A percentile compares a stretch with the other conserved stretches of the same genome.
These are phyloP conservation scores for Steccherinum ochraceum DNA, from an alignment of 768 basidiomycete species.

Conservation along the genomic window DNA sequence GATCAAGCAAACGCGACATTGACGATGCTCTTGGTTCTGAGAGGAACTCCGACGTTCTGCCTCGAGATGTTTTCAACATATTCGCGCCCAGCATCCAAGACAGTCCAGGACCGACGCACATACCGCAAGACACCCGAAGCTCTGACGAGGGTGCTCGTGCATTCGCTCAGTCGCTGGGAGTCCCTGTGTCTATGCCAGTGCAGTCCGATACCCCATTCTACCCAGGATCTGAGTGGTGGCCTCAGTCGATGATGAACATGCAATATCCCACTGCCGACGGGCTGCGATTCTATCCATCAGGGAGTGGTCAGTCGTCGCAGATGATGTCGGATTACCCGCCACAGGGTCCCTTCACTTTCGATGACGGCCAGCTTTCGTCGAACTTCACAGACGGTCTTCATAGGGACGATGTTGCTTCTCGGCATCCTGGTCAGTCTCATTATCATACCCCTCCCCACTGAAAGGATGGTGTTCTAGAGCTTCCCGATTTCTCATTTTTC, in stretches of 20 bases:
- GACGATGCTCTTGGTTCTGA: constrained; percentile 18
- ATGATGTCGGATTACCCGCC: constrained; percentile 2
- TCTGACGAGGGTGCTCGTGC: background rate
- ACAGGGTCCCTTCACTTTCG: constrained; percentile 19
- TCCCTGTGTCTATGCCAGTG: background rate
- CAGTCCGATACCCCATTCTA: constrained; percentile 12
- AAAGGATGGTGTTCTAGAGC: no score
- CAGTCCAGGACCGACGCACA: background rate
- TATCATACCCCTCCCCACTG: no score
- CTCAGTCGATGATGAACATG: constrained; percentile 8
- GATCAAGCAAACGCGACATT: constrained; percentile 16
- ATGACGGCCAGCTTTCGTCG: constrained; percentile 11
- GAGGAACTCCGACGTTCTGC: constrained; percentile 7
- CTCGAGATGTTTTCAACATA: constrained; percentile 5
- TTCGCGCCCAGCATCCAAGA: background rate
- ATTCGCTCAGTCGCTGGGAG: constrained; percentile 8
- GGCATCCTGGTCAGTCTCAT: no score
- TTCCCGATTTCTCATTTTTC: no score
- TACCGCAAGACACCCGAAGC: constrained; percentile 3
- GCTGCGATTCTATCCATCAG: background rate
- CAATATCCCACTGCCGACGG: background rate
- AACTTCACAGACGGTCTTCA: constrained; percentile 15
- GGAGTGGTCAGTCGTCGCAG: background rate
- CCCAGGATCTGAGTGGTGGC: constrained; percentile 23
- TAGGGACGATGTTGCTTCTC: constrained; percentile 3